Conservation (phyloP, 1,284 basidiomycete genomes). For the Cryptococcus maquisensis region DNA sequence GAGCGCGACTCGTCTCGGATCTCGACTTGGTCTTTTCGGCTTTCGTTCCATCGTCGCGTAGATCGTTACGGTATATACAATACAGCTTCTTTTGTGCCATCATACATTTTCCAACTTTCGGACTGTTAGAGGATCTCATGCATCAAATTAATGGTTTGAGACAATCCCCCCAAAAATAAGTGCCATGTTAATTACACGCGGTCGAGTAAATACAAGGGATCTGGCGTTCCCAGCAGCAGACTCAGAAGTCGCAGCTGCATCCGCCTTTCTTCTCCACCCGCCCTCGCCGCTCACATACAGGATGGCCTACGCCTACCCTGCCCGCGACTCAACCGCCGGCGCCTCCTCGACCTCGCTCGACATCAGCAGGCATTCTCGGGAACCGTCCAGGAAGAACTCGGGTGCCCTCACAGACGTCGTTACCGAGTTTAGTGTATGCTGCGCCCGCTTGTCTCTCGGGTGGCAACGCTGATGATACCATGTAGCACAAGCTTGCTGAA, state of each 20-base stretch:
- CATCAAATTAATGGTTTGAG: too few relatives aligned
- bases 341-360: constrained; percentile 4
- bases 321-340: constrained; percentile 4
- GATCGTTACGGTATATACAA: too few relatives aligned
- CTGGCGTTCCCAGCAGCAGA: too few relatives aligned
- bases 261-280: not conserved
- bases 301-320: constrained; percentile 38
- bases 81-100: too few relatives aligned
- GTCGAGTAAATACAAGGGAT: too few relatives aligned
- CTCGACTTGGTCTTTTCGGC: not conserved
- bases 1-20: not conserved
- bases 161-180: too few relatives aligned
- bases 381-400: constrained; percentile 15
- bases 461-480: constrained; percentile 6
- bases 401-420: constrained; percentile 25
- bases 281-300: not conserved
- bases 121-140: too few relatives aligned
- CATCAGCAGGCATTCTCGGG: not conserved
- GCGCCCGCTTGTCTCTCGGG: not conserved
- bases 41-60: not conserved
- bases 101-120: too few relatives aligned
- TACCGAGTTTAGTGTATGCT: constrained; percentile 24
- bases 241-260: not conserved
- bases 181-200: too few relatives aligned
- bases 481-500: constrained; percentile 49